Percentiles rank a stretch among this genome's conserved stretches.
phyloP scores from a whole-genome alignment of 352 stramenopile species.

The Globisporangium carolinianum region DNA sequence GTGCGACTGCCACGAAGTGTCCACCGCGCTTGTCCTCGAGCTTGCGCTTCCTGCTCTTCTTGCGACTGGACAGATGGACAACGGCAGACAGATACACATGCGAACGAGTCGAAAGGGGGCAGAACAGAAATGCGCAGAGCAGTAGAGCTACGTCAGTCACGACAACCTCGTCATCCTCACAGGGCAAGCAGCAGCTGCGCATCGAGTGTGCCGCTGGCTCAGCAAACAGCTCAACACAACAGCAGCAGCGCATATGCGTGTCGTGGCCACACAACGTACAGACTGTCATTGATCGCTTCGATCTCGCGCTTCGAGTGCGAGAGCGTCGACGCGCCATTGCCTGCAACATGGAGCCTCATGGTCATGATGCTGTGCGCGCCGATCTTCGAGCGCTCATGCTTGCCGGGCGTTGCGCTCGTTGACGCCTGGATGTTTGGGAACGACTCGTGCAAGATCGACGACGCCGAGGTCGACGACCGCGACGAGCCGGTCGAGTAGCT shows the following conservation, averaged over 20 bases:
- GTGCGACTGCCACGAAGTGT: conserved; percentile 17
- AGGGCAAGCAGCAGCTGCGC: too few species aligned
- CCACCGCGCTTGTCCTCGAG: conserved; percentile 26
- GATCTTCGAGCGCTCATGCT: conserved; percentile 57
- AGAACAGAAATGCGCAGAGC: too few species aligned
- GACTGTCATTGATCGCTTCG: conserved; percentile 77
- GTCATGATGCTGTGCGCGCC: conserved; percentile 59
- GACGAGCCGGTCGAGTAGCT: conserved; percentile 25
- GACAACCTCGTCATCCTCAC: too few species aligned
- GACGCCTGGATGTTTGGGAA: conserved; percentile 81
- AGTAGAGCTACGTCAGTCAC: too few species aligned
- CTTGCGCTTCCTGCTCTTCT: conserved; percentile 60
- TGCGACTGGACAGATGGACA: background rate
- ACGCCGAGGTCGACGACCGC: conserved; percentile 6
- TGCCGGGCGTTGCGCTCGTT: conserved; percentile 60
- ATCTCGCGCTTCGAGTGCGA: conserved; percentile 59
- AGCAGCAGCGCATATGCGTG: too few species aligned
- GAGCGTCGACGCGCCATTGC: conserved; percentile 33
- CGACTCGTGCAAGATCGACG: conserved; percentile 26
- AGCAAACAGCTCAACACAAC: background rate
- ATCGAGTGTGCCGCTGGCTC: background rate
- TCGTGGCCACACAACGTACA: conserved; percentile 27
- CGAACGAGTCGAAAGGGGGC: too few species aligned
- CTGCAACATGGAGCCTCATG: conserved; percentile 61
- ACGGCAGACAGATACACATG: too few species aligned